Percentiles rank a stretch among this genome's conserved stretches.
Conservation (phyloP, 495 filamentous ascomycete species). For the Evernia prunastri region DNA sequence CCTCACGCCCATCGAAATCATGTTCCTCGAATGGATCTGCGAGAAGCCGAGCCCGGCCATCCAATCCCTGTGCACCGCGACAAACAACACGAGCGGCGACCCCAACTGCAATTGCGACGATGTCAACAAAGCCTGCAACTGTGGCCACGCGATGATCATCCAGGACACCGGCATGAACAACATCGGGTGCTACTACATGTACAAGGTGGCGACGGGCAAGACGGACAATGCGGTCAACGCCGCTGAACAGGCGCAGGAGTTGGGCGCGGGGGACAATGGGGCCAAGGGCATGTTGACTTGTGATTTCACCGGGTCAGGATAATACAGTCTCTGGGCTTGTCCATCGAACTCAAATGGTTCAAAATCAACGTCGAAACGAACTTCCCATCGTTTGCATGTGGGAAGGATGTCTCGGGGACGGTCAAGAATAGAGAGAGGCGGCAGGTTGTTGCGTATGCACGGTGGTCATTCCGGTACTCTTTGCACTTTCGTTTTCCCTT, state of each 20-base stretch:
- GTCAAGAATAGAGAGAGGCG: neutral
- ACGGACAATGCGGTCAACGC: neutral
- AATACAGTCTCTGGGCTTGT: neutral
- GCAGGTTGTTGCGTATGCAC: neutral
- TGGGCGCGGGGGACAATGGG: neutral
- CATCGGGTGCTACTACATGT: neutral
- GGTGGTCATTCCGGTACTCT: neutral
- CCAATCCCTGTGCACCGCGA: neutral
- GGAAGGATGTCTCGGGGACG: neutral
- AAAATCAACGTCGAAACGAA: too few species aligned
- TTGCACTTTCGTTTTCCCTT: neutral
- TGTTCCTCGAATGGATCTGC: neutral
- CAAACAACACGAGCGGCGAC: neutral
- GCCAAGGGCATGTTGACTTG: conserved; percentile 4
- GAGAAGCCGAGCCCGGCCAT: neutral
- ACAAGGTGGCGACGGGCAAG: neutral
- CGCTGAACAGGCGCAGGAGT: neutral
- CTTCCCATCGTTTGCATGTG: neutral
- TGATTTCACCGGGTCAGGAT: neutral
- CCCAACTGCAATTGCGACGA: neutral
- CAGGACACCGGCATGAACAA: neutral
- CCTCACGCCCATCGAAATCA: conserved; percentile 1
- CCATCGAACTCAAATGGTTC: too few species aligned
- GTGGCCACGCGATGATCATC: conserved; percentile 3
- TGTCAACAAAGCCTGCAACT: neutral